Base-by-base conservation (phyloP, 352 stramenopile species). In the Phytophthora hybrid region DNA sequence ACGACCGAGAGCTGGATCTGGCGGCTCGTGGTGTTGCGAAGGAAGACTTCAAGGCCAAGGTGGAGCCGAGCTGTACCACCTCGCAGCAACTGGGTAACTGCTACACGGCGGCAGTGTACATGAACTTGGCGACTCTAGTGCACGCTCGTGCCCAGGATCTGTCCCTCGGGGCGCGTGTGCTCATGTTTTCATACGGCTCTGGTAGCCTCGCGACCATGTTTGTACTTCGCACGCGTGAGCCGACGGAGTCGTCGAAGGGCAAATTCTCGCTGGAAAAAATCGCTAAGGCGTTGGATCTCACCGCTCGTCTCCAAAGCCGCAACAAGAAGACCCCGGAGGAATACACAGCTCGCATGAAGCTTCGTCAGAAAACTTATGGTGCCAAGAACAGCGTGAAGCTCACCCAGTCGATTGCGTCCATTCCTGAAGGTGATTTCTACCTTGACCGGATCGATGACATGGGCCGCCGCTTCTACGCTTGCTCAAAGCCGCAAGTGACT, bases 101-200 rank as follows among this genome's bases (percentile, higher is more conserved):
- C 46, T 99, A 99, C 84, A 98, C 97, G 2, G 98, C 97, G 11
- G 94, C 93, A 13, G 92, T 99, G 18, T 99, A 99, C 80, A 86
- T 99, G 31, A 98, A 98, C 72, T 76, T 99, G 31, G 92, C 94
- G 6, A 98, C 91, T 41, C 81, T 99, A 6, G 86, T 99, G 34
- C 80, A 82, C 60, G 61, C 76, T 39, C 84, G 73, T 69, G 83
- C 62, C 26, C 76, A 59, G 26, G 83, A 73, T 14, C 76, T 98
- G 11, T 49, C 73, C 19, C 70, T 65, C 1, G 88, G 81, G 44
- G 94, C 98, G 75, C 84, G 81, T 13, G 83, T 98, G 13, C 77
- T 98, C 19, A 79, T 99, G 9, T 99, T 99, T 79, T 99, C 95
- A 46, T 99, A 99, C 82, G 98, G 98, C 41, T 99, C 94, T 8